Evolutionary conservation across 2,329 filamentous ascomycete species (phyloP).

Genomic region (Talaromyces funiculosus): DNA sequence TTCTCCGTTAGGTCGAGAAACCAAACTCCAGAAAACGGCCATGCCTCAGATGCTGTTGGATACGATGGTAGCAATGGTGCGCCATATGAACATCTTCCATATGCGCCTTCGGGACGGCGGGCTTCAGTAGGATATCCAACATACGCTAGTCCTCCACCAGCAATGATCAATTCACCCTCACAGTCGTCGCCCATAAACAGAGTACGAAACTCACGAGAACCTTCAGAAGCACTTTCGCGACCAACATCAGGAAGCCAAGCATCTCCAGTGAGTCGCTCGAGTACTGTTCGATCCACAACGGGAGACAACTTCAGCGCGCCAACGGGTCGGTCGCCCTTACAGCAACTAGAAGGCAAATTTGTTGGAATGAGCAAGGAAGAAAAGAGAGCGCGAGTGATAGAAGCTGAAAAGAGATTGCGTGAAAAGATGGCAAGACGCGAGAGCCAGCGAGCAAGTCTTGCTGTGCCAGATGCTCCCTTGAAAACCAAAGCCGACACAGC

Average conservation of each 20-base stretch:
- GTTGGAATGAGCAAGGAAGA: constrained; percentile 94
- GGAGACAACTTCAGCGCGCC: constrained; percentile 53
- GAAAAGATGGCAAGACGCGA: constrained; percentile 44
- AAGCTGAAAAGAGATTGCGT: constrained; percentile 69
- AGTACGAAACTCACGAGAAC: constrained; percentile 9
- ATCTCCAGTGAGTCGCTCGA: constrained; percentile 27
- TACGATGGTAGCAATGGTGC: constrained; percentile 3
- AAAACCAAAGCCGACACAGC: not conserved
- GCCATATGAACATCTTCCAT: constrained; percentile 2
- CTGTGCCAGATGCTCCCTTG: constrained; percentile 9
- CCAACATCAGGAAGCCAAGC: constrained; percentile 18
- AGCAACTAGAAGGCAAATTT: constrained; percentile 85
- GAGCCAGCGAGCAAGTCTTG: constrained; percentile 17
- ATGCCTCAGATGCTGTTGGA: not conserved
- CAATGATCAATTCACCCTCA: not conserved
- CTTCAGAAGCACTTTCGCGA: constrained; percentile 14
- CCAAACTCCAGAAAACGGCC: constrained; percentile 12
- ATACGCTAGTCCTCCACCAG: not conserved
- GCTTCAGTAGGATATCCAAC: not conserved
- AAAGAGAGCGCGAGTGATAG: constrained; percentile 76
- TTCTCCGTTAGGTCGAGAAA: constrained; percentile 23
- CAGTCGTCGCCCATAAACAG: constrained; percentile 4
- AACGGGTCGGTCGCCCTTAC: constrained; percentile 79
- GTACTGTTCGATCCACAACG: constrained; percentile 25
- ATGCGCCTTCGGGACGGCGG: not conserved